Conservation (phyloP, 2,329 filamentous ascomycete genomes). For the Tetracladium maxilliforme region DNA sequence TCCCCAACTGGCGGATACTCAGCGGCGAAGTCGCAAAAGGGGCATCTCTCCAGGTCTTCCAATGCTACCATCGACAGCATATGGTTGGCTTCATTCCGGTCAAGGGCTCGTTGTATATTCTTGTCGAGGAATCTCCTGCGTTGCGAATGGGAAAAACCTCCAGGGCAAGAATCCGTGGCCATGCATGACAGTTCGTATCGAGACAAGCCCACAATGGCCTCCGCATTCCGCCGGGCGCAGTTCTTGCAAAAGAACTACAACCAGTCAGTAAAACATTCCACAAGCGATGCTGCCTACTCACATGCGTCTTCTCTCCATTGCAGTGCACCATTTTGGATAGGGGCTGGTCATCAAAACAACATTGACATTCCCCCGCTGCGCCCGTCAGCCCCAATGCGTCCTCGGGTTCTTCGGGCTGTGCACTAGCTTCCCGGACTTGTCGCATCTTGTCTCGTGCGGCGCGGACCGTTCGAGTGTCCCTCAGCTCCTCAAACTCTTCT, state of each 20-base stretch:
- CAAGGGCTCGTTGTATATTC: conserved; percentile 44
- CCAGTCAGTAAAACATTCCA: no score
- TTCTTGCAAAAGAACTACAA: conserved; percentile 47
- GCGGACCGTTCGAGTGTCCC: no score
- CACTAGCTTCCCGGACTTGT: no score
- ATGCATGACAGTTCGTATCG: conserved; percentile 58
- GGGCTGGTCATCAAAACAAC: conserved; percentile 56
- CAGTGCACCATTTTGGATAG: conserved; percentile 58
- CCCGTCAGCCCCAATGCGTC: no score
- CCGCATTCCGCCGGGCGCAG: conserved; percentile 52
- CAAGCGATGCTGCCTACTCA: conserved; percentile 9
- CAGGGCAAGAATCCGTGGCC: conserved; percentile 50
- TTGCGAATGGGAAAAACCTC: conserved; percentile 40
- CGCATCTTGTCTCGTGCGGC: no score
- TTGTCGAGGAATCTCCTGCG: conserved; percentile 41
- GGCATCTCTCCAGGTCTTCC: conserved; percentile 60
- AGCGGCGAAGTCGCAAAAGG: conserved; percentile 70
- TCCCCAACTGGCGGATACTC: conserved; percentile 53
- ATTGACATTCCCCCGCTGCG: conserved; percentile 51
- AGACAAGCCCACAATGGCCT: conserved; percentile 52
- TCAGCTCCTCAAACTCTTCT: no score
- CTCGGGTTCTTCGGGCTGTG: no score
- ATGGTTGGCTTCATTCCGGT: conserved; percentile 56
- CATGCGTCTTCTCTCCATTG: conserved; percentile 37
- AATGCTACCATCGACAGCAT: conserved; percentile 55